Base-by-base conservation (phyloP, 768 basidiomycete species). In the Fomitopsis serialis region DNA sequence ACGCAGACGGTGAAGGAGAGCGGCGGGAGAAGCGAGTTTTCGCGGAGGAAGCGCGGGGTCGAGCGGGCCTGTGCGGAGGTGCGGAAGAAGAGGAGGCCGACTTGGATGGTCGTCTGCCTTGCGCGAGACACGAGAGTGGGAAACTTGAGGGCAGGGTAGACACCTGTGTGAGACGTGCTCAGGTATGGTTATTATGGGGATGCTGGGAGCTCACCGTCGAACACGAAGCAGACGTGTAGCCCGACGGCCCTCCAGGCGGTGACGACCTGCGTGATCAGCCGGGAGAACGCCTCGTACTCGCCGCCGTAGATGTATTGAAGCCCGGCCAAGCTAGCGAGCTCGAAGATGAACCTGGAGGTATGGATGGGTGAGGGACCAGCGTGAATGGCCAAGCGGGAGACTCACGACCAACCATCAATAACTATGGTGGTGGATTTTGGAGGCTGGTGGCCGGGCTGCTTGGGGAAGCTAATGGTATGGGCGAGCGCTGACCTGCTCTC, bases 331-430 rank as follows among this genome's bases (percentile, higher is more conserved):
- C 76, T 68, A 55, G 87, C 75, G 21, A 92, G 53, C 57, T 80
- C 76, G 64, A 84, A 92, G 55, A 92, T 87, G 68, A 93, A 89
- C 35, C 90, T 92, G 22, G 22, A 40, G 25, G 13, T 11, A 37
- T 50, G 23, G 34, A 50, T 21, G 25, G 13, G 19, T 8, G n/a
- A 25, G 43, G 19, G 27, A 48, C 13, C 19, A 12, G 45, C 13
- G 34, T 8, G 19, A 19, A 5, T 54, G 34, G 32, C 25, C 55
- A 54, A 8, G 54, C 34, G 52, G 37, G 46, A 40, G 43, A 84
- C 90, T 83, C 67, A 92, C 90, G 90, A 91, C 88, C 85, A 90
- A 43, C 81, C 90, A 70, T 93, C 90, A 47, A 92, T 79, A 9
- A 93, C 84, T 54, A 91, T 71, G 29, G 79, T 72, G 22, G 49